Evolutionary conservation across 495 filamentous ascomycete genomes (phyloP).

Genomic region (Aspergillus sclerotiicarbonarius): DNA sequence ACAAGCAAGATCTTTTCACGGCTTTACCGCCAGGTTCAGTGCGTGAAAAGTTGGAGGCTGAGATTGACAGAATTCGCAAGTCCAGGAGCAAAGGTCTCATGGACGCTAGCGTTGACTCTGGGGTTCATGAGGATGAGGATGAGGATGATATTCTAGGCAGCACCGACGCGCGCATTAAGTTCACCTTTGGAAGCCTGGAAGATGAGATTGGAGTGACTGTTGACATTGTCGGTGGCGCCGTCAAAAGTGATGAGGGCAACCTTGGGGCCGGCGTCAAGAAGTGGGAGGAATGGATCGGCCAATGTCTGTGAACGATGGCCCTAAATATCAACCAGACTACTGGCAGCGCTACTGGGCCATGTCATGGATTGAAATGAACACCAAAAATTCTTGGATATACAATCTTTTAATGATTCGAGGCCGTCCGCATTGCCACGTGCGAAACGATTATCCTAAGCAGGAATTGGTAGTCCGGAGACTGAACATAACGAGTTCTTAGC

Average conservation of each 20-base stretch:
- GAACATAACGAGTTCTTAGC: neutral
- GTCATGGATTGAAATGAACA: neutral
- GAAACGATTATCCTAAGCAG: neutral
- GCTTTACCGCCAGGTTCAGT: constrained; percentile 81
- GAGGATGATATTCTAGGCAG: constrained; percentile 82
- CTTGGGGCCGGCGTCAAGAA: constrained; percentile 62
- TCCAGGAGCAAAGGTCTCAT: constrained; percentile 77
- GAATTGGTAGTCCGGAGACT: neutral
- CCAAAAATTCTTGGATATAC: neutral
- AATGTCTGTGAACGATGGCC: constrained; percentile 44
- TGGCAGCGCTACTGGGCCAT: neutral
- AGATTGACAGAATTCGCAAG: constrained; percentile 75
- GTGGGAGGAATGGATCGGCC: constrained; percentile 89
- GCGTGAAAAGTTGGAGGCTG: constrained; percentile 69
- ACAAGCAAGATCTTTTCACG: constrained; percentile 95
- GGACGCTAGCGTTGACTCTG: constrained; percentile 58
- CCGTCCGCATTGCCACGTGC: neutral
- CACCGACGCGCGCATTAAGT: constrained; percentile 65
- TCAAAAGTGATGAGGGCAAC: constrained; percentile 56
- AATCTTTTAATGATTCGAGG: neutral
- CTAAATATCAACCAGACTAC: neutral
- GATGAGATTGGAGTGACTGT: constrained; percentile 74
- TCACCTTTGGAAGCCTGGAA: constrained; percentile 77
- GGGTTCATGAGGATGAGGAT: constrained; percentile 67
- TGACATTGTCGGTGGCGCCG: constrained; percentile 75